Conservation (phyloP, 352 stramenopile species). For the Aphanomyces cochlioides region DNA sequence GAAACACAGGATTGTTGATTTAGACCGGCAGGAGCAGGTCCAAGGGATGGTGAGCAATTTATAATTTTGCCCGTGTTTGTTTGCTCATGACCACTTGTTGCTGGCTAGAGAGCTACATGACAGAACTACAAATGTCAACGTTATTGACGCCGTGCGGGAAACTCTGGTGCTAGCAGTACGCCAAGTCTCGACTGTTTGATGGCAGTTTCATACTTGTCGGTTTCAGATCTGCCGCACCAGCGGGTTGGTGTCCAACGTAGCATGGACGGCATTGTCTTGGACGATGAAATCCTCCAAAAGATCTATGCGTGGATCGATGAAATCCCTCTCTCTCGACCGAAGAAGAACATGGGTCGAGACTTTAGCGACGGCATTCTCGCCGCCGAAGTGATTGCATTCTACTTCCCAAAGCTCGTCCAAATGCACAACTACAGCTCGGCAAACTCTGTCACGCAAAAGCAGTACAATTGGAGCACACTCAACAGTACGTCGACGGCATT, state of each 20-base stretch:
- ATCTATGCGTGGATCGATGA: constrained; percentile 96
- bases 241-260: background rate
- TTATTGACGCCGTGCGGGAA: too few relatives aligned
- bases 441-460: constrained; percentile 91
- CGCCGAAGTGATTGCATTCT: constrained; percentile 91
- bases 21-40: too few relatives aligned
- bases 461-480: constrained; percentile 96
- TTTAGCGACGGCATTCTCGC: constrained; percentile 92
- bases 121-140: too few relatives aligned
- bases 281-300: constrained; percentile 89
- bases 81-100: too few relatives aligned
- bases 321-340: constrained; percentile 91
- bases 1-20: too few relatives aligned
- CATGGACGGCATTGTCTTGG: constrained; percentile 36
- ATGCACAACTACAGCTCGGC: constrained; percentile 95
- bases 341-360: constrained; percentile 94
- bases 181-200: too few relatives aligned
- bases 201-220: too few relatives aligned
- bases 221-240: background rate
- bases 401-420: constrained; percentile 94
- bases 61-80: too few relatives aligned
- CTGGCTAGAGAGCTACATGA: too few relatives aligned
- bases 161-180: too few relatives aligned
- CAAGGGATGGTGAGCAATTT: too few relatives aligned
- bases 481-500: constrained; percentile 55